Evolutionary conservation across 441 rosid genomes (phyloP).

Genomic region (Euphorbia celastroides): DNA sequence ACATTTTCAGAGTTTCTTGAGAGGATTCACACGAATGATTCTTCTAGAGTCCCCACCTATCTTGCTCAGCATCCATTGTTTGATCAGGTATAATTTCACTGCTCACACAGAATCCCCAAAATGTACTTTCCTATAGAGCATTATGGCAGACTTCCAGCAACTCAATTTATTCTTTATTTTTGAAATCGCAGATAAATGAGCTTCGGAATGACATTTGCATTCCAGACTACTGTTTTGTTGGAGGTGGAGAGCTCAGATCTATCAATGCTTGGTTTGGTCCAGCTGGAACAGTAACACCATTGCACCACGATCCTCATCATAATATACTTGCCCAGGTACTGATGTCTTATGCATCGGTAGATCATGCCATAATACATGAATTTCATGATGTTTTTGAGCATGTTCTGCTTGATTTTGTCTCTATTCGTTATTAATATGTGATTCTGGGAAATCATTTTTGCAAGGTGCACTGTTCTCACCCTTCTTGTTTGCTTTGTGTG

Average conservation of each 20-base stretch:
- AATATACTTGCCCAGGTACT: conserved; percentile 89
- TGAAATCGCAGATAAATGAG: conserved; percentile 65
- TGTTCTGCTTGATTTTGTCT: background rate
- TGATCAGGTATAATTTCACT: conserved; percentile 56
- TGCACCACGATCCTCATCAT: conserved; percentile 99
- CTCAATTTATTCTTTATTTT: background rate
- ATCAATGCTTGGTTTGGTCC: conserved; percentile 99
- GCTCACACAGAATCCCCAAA: conserved; percentile 4
- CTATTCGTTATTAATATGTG: background rate
- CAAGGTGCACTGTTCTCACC: too few relatives aligned
- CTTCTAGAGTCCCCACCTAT: conserved; percentile 54
- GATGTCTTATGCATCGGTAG: background rate
- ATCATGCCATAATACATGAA: background rate
- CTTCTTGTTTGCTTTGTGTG: too few relatives aligned
- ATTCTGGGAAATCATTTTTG: too few relatives aligned
- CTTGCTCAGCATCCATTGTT: conserved; percentile 97
- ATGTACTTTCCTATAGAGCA: conserved; percentile 11
- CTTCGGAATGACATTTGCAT: conserved; percentile 72
- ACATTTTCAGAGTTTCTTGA: conserved; percentile 85
- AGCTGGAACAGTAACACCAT: conserved; percentile 84
- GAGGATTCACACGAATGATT: conserved; percentile 46
- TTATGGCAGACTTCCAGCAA: background rate
- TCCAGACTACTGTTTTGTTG: conserved; percentile 90
- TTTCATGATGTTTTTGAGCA: background rate
- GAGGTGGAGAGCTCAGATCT: conserved; percentile 82